phyloP scores from a whole-genome alignment of 2,329 filamentous ascomycete species.

The Plenodomus biglobosus region DNA sequence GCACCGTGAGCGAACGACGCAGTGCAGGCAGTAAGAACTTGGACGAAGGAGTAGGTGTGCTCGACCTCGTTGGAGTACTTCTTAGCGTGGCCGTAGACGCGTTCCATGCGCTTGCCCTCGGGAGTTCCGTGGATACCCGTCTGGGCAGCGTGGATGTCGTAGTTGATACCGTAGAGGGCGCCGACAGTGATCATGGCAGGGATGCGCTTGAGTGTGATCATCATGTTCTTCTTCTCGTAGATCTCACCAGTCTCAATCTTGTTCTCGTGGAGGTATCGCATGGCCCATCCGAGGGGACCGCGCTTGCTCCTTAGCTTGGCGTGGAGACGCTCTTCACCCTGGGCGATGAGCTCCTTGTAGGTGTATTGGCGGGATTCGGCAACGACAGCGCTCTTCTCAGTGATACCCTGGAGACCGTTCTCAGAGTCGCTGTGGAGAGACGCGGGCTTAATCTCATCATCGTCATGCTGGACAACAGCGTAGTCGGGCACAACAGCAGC shows the following conservation, averaged over 20 bases:
- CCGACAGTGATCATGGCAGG: constrained; percentile 67
- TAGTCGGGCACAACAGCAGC: constrained; percentile 69
- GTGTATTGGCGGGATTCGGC: constrained; percentile 54
- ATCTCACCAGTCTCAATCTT: constrained; percentile 71
- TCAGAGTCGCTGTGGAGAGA: constrained; percentile 32
- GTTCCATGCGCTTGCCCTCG: constrained; percentile 70
- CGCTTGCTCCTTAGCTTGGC: constrained; percentile 62
- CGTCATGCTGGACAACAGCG: constrained; percentile 69
- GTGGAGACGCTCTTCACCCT: constrained; percentile 61
- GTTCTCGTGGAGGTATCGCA: constrained; percentile 74
- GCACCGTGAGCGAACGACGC: constrained; percentile 63
- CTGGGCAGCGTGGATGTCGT: constrained; percentile 80
- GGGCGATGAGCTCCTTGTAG: constrained; percentile 64
- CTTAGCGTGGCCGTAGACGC: constrained; percentile 58
- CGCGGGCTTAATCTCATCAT: constrained; percentile 47
- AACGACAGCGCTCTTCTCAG: constrained; percentile 33
- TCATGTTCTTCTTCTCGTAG: constrained; percentile 73
- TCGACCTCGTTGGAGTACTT: constrained; percentile 45
- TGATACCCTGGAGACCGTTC: constrained; percentile 33
- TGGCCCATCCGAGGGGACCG: constrained; percentile 79
- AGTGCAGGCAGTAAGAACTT: constrained; percentile 52
- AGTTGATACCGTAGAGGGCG: constrained; percentile 72
- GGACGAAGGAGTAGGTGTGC: constrained; percentile 52
- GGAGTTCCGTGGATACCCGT: constrained; percentile 69
- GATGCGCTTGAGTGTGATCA: constrained; percentile 63